Evolutionary conservation across 2,329 filamentous ascomycete species (phyloP), one percentile per base, ranked within the genome.

Genomic region (Ophiostoma novo-ulmi): DNA sequence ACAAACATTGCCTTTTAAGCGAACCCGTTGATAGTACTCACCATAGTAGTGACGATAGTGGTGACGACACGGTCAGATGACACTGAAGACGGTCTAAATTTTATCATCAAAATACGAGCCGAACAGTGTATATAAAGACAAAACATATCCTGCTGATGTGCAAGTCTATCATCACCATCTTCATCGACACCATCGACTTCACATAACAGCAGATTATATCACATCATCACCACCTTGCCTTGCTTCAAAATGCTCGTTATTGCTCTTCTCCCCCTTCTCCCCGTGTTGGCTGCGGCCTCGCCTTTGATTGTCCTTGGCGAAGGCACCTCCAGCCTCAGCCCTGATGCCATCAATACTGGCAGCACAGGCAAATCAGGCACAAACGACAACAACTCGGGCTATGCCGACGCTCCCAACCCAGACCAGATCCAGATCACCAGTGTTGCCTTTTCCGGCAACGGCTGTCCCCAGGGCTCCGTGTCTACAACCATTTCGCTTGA

Each of bases 401-500:
- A 75, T 69, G 77, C 76, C 22, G 79, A 81, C 70, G 70, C 69
- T 14, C 81, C 81, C n/a, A 77, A 80, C 73, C 79, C 80, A 22
- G 77, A 75, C 61, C 74, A 80, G 48, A 83, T 83, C 76, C 78
- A 79, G 76, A 81, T 83, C 76, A 61, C 77, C 73, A 77, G 76
- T 64, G 78, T 80, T 63, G 79, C 76, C 35, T 81, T 80, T 72
- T 82, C 80, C 41, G 81, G 81, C 70, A 82, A 79, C 73, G 81
- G 81, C 36, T 83, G 81, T 74, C 81, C 81, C 11, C 80, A 82
- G 75, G 79, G 79, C 38, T 78, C 78, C 67, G 81, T 83, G 11
- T 80, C 81, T 2, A 58, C 52, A 8, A 31, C n/a, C 10, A 58
- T 58, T 14, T 58, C 52, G 10, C 52, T 22, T 2, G 81, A 83